Percentiles rank a stretch among this genome's conserved stretches.
phyloP scores from a whole-genome alignment of 176 grass and related monocot genomes.

The Coix lacrymajobi region DNA sequence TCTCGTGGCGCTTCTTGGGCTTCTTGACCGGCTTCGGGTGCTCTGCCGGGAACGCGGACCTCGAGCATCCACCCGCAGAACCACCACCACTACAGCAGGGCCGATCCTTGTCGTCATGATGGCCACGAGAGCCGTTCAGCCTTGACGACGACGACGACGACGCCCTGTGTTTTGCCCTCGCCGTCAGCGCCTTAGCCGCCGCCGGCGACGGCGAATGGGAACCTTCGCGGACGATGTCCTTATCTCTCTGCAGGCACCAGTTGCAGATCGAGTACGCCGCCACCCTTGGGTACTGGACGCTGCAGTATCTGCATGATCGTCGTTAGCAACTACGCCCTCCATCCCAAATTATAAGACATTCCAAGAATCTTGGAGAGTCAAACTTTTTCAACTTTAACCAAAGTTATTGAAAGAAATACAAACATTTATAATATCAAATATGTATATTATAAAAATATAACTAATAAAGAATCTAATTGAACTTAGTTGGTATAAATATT shows the following conservation, averaged over 20 bases:
- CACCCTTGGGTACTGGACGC: slow-evolving; percentile 52
- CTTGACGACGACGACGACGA: neutral
- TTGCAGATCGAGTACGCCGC: slow-evolving; percentile 56
- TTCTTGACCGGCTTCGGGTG: slow-evolving; percentile 65
- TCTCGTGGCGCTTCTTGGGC: neutral
- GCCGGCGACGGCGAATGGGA: neutral
- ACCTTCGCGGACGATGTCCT: neutral
- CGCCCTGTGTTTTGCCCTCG: neutral
- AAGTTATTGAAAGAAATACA: too few species aligned
- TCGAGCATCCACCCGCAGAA: neutral
- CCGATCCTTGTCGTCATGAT: neutral
- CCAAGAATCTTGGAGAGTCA: too few species aligned
- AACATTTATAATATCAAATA: too few species aligned
- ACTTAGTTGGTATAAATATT: too few species aligned
- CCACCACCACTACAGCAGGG: neutral
- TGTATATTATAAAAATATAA: too few species aligned
- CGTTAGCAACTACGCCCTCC: too few species aligned
- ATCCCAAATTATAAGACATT: too few species aligned
- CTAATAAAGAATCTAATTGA: too few species aligned
- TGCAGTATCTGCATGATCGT: slow-evolving; percentile 67
- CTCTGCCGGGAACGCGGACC: slow-evolving; percentile 6
- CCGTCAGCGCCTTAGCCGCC: neutral
- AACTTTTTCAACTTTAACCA: too few species aligned
- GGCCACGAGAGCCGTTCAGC: neutral
- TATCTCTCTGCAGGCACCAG: slow-evolving; percentile 73